phyloP scores from a whole-genome alignment of 129 eudicot species.

The Rutidosis leptorrhynchoides region DNA sequence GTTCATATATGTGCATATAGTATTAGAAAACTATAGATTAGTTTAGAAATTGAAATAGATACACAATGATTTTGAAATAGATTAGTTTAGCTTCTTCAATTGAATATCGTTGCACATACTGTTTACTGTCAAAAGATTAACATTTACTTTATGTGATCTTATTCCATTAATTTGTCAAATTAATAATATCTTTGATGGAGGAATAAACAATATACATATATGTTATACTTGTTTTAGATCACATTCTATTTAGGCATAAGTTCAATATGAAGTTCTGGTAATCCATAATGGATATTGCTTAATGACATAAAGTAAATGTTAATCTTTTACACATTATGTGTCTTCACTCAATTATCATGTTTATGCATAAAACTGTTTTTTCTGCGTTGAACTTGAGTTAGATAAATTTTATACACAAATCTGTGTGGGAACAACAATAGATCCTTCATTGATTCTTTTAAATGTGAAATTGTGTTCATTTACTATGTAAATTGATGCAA shows the following conservation, averaged over 20 bases:
- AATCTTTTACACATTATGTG: not conserved
- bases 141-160: too few species aligned
- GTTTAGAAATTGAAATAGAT: too few species aligned
- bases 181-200: too few species aligned
- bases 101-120: too few species aligned
- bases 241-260: not conserved
- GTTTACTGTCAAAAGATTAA: too few species aligned
- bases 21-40: too few species aligned
- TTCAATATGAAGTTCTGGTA: not conserved
- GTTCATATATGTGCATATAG: too few species aligned
- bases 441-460: not conserved
- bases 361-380: not conserved
- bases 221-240: constrained; percentile 6
- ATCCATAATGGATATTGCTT: not conserved
- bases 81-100: too few species aligned
- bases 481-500: constrained; percentile 14
- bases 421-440: constrained; percentile 11
- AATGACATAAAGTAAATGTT: not conserved
- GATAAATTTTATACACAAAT: constrained; percentile 7
- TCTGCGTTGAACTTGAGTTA: constrained; percentile 11
- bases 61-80: too few species aligned
- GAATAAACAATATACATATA: not conserved
- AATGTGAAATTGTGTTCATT: constrained; percentile 1
- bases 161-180: too few species aligned
- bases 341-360: not conserved